A percentile compares a stretch with the other conserved stretches of the same genome.
phyloP scores from a whole-genome alignment of 768 basidiomycete species.

The Macrolepiota dolichaula region DNA sequence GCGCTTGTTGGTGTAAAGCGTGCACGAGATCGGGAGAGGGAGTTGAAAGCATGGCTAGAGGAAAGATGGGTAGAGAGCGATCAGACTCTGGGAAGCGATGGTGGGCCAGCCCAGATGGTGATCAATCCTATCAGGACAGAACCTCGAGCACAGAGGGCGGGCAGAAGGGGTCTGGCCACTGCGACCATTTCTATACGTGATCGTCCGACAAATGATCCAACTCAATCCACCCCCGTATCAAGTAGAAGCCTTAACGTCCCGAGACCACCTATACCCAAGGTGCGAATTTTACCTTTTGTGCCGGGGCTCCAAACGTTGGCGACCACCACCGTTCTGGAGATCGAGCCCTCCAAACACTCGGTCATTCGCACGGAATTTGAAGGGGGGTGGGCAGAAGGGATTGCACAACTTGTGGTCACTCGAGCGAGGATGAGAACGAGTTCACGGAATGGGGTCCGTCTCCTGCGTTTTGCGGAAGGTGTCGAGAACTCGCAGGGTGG shows the following conservation, averaged over 20 bases:
- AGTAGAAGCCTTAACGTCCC: neutral
- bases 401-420: slow-evolving; percentile 48
- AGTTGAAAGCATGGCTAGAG: slow-evolving; percentile 44
- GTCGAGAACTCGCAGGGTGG: slow-evolving; percentile 17
- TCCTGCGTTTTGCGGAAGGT: slow-evolving; percentile 37
- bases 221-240: slow-evolving; percentile 10
- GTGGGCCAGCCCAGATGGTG: slow-evolving; percentile 11
- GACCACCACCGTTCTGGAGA: slow-evolving; percentile 30
- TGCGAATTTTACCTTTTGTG: slow-evolving; percentile 56
- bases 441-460: slow-evolving; percentile 40
- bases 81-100: slow-evolving; percentile 8
- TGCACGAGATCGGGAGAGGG: slow-evolving; percentile 66
- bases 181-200: slow-evolving; percentile 61
- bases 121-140: neutral
- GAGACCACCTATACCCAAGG: slow-evolving; percentile 26
- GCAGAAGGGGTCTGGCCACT: slow-evolving; percentile 61
- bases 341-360: slow-evolving; percentile 31
- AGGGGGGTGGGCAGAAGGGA: slow-evolving; percentile 61
- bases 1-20: slow-evolving; percentile 59
- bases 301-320: slow-evolving; percentile 49
- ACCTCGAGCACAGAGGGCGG: slow-evolving; percentile 29
- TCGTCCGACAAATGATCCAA: slow-evolving; percentile 12
- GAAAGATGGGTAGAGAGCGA: slow-evolving; percentile 26
- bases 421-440: slow-evolving; percentile 43
- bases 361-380: slow-evolving; percentile 50